Evolutionary conservation across 352 stramenopile species (phyloP), one percentile per base, ranked within the genome.

Genomic region (Phytophthora constricta): DNA sequence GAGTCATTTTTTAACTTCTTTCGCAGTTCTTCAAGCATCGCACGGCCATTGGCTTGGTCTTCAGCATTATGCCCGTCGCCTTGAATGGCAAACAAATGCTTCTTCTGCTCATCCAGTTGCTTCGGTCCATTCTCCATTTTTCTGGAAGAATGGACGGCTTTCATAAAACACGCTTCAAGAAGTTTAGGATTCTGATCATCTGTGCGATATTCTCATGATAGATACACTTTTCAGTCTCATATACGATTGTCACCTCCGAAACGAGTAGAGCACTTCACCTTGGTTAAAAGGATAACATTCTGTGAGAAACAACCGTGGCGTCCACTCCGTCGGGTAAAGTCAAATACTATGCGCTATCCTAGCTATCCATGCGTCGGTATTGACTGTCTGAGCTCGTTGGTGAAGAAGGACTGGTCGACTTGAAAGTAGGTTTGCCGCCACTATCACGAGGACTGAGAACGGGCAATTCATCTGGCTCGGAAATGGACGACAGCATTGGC

Each of bases 1-100:
- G 83, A 79, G 49, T 91, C 83, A 34, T 91, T 80, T 9, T 80
- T 72, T 19, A 91, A 68, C 49, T 89, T 90, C 31, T 74, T 68
- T 54, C 90, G 80, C 23, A 91, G 64, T 9, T 65, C 70, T 27
- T 86, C 77, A 8, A 91, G 77, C 77, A 82, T 87, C n/a, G 37
- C 72, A 8, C 77, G 68, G 22, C 77, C 77, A 39, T 76, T 67
- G 1, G 63, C 60, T 17, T 69, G 68, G 23, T 85, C 72, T 46
- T 83, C 73, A 28, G 33, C 16, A 39, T 58, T 84, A 26, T 79
- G 79, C 0, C 50, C 77, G 65, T 91, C 80, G 17, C 68, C 75
- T 41, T 82, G 63, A 27, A 67, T 61, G 3, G 71, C 65, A 34
- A 89, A 84, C 56, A 85, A 74, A 31, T 77, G 55, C 2, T 72